Conservation (phyloP, 305 asterid species). For the Plantago lanceolata region DNA sequence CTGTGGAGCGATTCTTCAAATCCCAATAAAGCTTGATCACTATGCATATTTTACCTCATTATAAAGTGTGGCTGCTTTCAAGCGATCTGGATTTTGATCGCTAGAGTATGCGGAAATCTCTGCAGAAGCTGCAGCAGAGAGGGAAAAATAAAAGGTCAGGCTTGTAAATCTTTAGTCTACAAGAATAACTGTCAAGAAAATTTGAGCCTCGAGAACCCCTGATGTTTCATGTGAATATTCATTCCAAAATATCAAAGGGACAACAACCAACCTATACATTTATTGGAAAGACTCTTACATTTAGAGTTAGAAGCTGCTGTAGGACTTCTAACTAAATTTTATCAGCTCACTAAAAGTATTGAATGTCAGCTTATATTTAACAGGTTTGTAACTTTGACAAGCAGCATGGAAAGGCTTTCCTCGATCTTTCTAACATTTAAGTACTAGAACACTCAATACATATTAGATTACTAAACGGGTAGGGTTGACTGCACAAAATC, state of each 20-base stretch:
- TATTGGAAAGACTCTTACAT: neutral
- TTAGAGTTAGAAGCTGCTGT: neutral
- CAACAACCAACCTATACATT: neutral
- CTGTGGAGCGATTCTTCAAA: neutral
- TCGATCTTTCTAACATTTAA: neutral
- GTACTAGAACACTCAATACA: neutral
- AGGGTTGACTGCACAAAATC: too few relatives aligned
- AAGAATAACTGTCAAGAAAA: slow-evolving; percentile 4
- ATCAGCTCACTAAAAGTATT: neutral
- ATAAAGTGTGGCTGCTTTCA: slow-evolving; percentile 58
- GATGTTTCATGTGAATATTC: neutral
- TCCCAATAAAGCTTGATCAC: neutral
- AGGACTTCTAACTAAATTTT: neutral
- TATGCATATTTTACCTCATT: slow-evolving; percentile 53
- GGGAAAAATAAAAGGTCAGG: slow-evolving; percentile 18
- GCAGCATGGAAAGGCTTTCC: neutral
- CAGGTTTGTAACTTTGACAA: neutral
- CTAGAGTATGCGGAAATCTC: slow-evolving; percentile 51
- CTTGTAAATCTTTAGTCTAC: neutral
- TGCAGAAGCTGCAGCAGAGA: slow-evolving; percentile 54
- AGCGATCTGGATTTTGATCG: slow-evolving; percentile 52
- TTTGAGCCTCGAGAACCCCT: neutral
- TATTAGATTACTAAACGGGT: too few relatives aligned
- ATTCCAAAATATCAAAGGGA: neutral
- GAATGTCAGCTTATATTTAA: neutral